Evolutionary conservation across 441 rosid genomes (phyloP), one percentile per base, ranked within the genome.

Genomic region (Mallotus japonicus): DNA sequence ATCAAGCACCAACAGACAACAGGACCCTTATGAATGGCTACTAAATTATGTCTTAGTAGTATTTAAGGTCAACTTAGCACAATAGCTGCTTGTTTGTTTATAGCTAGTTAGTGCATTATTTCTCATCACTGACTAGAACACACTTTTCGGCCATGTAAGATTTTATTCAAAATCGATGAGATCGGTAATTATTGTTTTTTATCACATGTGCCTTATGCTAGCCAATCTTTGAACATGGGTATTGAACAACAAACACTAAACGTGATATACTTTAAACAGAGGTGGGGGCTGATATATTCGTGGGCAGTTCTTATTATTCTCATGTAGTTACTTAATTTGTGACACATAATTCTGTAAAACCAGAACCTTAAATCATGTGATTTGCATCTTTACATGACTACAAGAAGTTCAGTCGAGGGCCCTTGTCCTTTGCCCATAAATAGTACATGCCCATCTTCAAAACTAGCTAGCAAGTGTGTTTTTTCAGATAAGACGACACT

Each of bases 301-400:
- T 28, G 61, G 59, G 63, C 44, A 32, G 28, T 28, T 9, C 22
- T 14, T 19, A 8, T 17, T 65, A 28, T 56, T 56, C n/a, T 5
- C 17, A 12, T 8, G 34, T 19, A 57, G 61, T 12, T 57, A 19
- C 32, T 2, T 57, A 20, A 13, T 24, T 22, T 57, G 34, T 9
- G 12, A 44, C 49, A 17, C 53, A 64, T 15, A 32, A 75, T 17
- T 49, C 53, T 9, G 28, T n/a, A 53, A 56, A 16, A 69, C 32
- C 32, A 54, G 19, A 12, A 66, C 76, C 73, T 62, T 61, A 59
- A 72, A 65, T 76, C 77, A 65, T 65, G 85, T 74, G 81, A 76
- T 77, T 71, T 76, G 75, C 58, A 51, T 59, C 71, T 22, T 49
- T 22, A 37, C 34, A 28, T 57, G 17, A 74, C 34, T 12, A 47